Evolutionary conservation across 2,329 filamentous ascomycete species (phyloP).

Genomic region (Pestalotiopsis sp.): DNA sequence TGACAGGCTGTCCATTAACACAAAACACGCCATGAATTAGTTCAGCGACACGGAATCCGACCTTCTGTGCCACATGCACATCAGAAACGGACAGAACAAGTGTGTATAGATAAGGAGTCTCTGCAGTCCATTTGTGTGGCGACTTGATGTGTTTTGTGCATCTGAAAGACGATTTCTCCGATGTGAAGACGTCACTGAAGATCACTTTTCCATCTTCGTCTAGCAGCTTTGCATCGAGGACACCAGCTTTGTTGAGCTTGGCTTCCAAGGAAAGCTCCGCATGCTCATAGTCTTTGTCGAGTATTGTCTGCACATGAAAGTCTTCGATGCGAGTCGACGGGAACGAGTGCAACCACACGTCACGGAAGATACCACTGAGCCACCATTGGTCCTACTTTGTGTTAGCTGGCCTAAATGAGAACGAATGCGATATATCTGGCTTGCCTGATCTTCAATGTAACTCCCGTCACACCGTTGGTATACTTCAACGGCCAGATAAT

Average conservation of each 20-base stretch:
- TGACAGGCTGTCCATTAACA: conserved; percentile 67
- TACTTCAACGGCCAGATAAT: conserved; percentile 66
- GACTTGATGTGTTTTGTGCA: conserved; percentile 42
- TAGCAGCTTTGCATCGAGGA: conserved; percentile 38
- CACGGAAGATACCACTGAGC: conserved; percentile 69
- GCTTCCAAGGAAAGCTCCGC: conserved; percentile 53
- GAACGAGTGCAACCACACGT: conserved; percentile 68
- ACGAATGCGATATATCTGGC: not conserved
- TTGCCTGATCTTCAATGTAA: conserved; percentile 68
- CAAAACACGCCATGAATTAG: conserved; percentile 62
- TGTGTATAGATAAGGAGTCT: conserved; percentile 65
- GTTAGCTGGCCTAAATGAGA: not conserved
- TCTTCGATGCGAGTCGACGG: conserved; percentile 57
- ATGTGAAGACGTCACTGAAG: conserved; percentile 24
- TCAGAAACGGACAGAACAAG: conserved; percentile 40
- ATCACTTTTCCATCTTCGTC: conserved; percentile 33
- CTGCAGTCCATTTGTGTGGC: conserved; percentile 70
- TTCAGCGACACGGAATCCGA: conserved; percentile 67
- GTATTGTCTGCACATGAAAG: conserved; percentile 55
- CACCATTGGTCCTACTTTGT: conserved; percentile 65
- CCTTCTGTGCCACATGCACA: conserved; percentile 50
- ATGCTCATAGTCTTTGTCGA: conserved; percentile 57
- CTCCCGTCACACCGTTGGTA: conserved; percentile 75
- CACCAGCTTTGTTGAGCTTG: conserved; percentile 39
- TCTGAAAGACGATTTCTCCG: conserved; percentile 40